Base-by-base conservation (phyloP, 768 basidiomycete genomes). In the Suillus luteus region DNA sequence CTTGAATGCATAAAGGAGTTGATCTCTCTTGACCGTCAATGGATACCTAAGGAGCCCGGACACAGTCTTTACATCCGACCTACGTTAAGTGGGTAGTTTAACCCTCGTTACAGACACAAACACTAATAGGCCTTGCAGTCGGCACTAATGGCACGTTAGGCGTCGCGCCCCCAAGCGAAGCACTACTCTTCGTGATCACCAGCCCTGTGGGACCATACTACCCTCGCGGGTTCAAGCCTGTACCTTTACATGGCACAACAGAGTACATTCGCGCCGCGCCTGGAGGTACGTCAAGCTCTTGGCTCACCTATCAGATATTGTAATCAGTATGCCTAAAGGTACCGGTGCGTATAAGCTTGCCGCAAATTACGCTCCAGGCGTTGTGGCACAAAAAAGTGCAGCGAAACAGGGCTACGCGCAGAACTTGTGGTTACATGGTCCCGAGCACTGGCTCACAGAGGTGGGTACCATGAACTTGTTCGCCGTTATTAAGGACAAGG, bases 391-490 rank as follows among this genome's bases (percentile, higher is more conserved):
- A 72, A 88, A 87, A 69, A 78, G 83, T 63, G 95, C 93, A 27
- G 88, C 88, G 2, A 76, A 83, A 38, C 79, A 84, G 62, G 95
- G 95, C 17, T 96, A 97, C 73, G 83, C 83, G 17, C 95, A 96
- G 71, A 96, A 94, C 73, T 81, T 96, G 11, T 96, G 95, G 95
- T 80, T 96, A 40, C 86, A 92, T 65, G 95, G 94, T 0, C 79
- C 80, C 2, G 80, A 83, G 59, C 80, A 83, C 66, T 72, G 79
- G 65, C 69, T 84, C 57, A 86, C 83, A 4, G 85, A 84, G 73
- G 93, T 94, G 48, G 95, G 95, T 48, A 94, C 93, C 1, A 96
- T 96, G 95, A 96, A 96, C 76, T 77, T 95, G 73, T 96, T 96
- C 65, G 86, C 90, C 51, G 92, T 89, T 4, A 87, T 95, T 76